Evolutionary conservation across 2,329 filamentous ascomycete species (phyloP), one percentile per base, ranked within the genome.

Genomic region (Aspergillus alliaceus): DNA sequence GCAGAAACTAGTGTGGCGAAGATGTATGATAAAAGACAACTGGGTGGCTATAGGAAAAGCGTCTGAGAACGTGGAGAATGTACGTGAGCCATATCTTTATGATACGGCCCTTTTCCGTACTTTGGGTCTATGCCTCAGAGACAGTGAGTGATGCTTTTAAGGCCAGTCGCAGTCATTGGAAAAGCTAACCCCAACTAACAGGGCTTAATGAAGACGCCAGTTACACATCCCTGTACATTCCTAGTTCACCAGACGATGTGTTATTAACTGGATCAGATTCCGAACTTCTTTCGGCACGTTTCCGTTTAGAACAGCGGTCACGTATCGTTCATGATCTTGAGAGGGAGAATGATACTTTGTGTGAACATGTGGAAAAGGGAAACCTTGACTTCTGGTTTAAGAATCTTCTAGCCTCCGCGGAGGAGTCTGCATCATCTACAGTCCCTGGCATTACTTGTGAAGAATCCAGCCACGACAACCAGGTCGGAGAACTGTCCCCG

Each of bases 41-140:
- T 99, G 95, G 95, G 79, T 83, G 25, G 80, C 79, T 57, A 84
- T 96, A 69, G 93, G 95, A 69, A 86, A 90, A 63, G 93, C 90
- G 0, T 85, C 88, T 48, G 81, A 88, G 58, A 89, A 90, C 69
- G 85, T 86, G 56, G 92, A 96, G 67, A 76, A 79, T 3, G 83
- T 90, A 60, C 84, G 91, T 27, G 79, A 86, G 53, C 80, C 83
- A 27, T 79, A 84, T 18, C 75, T 96, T 25, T 78, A 79, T 31
- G 76, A 82, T 56, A 96, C 91, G 4, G 81, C 87, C 27, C 79
- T 91, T 5, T 93, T 87, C 69, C 80, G 79, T 64, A 88, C 90
- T 47, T 78, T 91, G 53, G 82, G 80, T 59, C 80, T 84, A 49
- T 85, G 90, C 64, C 81, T 87, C 62, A 81, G 83, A 61, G 81